Evolutionary conservation across 768 basidiomycete genomes (phyloP), one percentile per base, ranked within the genome.

Genomic region (Amanita pallidorosea): DNA sequence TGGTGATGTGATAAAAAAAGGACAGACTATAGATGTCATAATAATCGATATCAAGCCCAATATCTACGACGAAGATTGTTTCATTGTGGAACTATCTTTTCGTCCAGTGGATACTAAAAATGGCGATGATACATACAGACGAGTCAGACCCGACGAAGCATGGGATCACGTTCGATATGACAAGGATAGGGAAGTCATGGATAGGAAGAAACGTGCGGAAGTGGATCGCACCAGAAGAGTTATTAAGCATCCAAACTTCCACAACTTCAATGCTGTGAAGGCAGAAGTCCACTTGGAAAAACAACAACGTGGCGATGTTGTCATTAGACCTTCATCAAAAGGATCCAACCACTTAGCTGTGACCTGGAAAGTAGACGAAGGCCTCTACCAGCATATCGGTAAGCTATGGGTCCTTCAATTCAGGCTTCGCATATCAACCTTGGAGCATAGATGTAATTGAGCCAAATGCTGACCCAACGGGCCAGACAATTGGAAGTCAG

Each of bases 341-440:
- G 95, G 95, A 12, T 69, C 75, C 34, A 80, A 96, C 58, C 96
- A 98, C 68, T 73, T 99, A 34, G 95, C 95, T 40, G 87, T 99
- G 8, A 99, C 96, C 0, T 99, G 96, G 96, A 99, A 98, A 68
- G 93, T 99, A 2, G 95, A 94, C 55, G 87, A 96, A 52, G 88
- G 84, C 53, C 70, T 99, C 23, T 98, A 88, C 65, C 96, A 98
- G 62, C 96, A 99, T 62, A 88, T 99, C 52, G 93, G 93, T 92
- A 42, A 49, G 38, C 12, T n/a, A 15, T 7, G 23, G 11, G 17
- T 22, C 23, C 8, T 11, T 36, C 7, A 0, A 17, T 20, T 15
- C 35, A 37, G 33, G 22, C 18, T 17, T 15, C 38, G 12, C 20
- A 12, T 60, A 46, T 85, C 60, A 31, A 25, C 42, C 13, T 6